Base-by-base conservation (phyloP, 176 grass and related monocot genomes). In the Coix lacrymajobi region DNA sequence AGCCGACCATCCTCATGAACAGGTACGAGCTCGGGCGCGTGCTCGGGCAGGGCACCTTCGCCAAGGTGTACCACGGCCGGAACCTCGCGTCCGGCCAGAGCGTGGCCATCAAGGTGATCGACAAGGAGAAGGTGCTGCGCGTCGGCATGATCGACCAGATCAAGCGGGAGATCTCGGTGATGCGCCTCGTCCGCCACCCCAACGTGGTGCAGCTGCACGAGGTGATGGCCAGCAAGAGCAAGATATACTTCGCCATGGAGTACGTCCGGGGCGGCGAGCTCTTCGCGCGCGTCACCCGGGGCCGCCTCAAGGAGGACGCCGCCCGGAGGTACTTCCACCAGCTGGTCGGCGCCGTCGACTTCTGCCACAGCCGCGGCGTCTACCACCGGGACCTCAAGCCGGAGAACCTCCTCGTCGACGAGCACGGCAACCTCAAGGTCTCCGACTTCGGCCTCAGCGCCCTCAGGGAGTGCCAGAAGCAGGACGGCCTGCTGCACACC, bases 161-260 rank as follows among this genome's bases (percentile, higher is more conserved):
- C 88, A 94, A 94, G 88, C 77, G 94, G 34, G 92, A 97, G 85
- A 97, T 97, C 69, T 94, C 92, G 0, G 74, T 94, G 41, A 94
- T 97, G 88, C 88, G 92, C 51, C 88, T 90, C 1, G 88, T 94
- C 34, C 92, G 90, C 68, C 94, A 97, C 40, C 92, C 92, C 54
- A 92, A 97, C 20, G 56, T 97, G 26, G 92, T 97, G 36, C 95
- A 97, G 73, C 92, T 97, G 28, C 89, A 94, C 2, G 95, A 97
- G 87, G 92, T 94, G 74, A 97, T 97, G 95, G 95, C 95, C 66
- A 97, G 85, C 85, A 97, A 94, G 87, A 91, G 73, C 77, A 94
- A 92, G 84, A 97, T 97, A 82, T 97, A 94, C 82, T 97, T 94
- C 3, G 85, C 89, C 22, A 94, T 97, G 90, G 94, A 97, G 86